Evolutionary conservation across 352 stramenopile species (phyloP), one percentile per base, ranked within the genome.

Genomic region (Pythium insidiosum): DNA sequence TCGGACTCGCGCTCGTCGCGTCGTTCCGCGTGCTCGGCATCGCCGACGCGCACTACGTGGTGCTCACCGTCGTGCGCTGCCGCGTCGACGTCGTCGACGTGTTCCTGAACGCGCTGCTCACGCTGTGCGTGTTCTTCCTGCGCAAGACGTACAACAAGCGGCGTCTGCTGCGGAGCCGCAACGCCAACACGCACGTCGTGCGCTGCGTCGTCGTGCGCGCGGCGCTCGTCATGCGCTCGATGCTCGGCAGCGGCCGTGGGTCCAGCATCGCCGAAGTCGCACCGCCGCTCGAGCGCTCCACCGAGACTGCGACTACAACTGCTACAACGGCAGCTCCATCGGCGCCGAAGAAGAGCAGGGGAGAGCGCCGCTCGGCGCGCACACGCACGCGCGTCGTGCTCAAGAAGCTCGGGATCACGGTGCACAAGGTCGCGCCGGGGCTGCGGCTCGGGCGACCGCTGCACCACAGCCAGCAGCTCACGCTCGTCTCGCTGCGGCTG

Each of bases 351-450:
- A n/a, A n/a, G n/a, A n/a, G n/a, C n/a, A n/a, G n/a, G n/a, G n/a
- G n/a, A n/a, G n/a, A n/a, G n/a, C n/a, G n/a, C n/a, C n/a, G n/a
- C n/a, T n/a, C n/a, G 19, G 22, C 20, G 22, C 10, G 29, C 36
- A 38, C 52, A 58, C 38, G 37, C 11, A 43, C 50, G 3, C 41
- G 39, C 22, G 44, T 58, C 20, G 31, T 58, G 35, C 51, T 49
- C 20, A 60, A 60, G 23, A 43, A 46, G 23, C 39, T 53, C 21
- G 45, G 45, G 0, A 60, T 53, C 38, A 54, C 45, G 4, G 51
- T 45, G 2, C 51, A 49, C 6, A 54, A 54, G 38, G 5, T 47
- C n/a, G 21, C 35, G 6, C 39, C 51, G 13, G 21, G 20, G 1
- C 41, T 53, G 29, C 45, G 37, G 12, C 15, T 45, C 26, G 51